Evolutionary conservation across 352 stramenopile species (phyloP).

Genomic region (Globisporangium barbulae): DNA sequence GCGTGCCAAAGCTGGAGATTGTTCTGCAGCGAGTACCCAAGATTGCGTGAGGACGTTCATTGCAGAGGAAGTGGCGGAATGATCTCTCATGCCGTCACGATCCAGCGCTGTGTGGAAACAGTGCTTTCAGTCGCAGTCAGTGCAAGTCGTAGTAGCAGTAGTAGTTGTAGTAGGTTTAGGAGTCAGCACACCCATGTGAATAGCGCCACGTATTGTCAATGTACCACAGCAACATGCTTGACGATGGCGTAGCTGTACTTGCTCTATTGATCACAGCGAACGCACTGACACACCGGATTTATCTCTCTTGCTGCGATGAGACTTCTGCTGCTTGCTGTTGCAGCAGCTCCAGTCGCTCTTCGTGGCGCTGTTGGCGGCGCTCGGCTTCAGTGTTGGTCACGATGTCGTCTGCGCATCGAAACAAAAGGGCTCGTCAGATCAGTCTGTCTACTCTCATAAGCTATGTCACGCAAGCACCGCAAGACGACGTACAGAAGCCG

Average conservation of each 20-base stretch:
- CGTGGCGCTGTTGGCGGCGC: conserved; percentile 55
- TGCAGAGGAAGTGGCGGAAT: background rate
- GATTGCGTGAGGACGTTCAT: conserved; percentile 21
- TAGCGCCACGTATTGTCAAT: background rate
- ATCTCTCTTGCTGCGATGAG: conserved; percentile 8
- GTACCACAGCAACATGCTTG: background rate
- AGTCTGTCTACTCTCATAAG: background rate
- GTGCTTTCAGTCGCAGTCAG: background rate
- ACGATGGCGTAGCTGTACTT: background rate
- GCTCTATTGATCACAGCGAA: conserved; percentile 8
- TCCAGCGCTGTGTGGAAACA: background rate
- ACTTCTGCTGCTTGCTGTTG: background rate
- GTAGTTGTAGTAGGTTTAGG: background rate
- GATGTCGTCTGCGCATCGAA: conserved; percentile 64
- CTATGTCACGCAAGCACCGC: background rate
- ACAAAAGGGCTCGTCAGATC: background rate
- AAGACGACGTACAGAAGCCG: conserved; percentile 66
- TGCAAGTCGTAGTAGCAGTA: conserved; percentile 2
- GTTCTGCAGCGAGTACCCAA: conserved; percentile 43
- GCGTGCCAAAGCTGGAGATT: conserved; percentile 72
- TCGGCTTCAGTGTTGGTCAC: conserved; percentile 76
- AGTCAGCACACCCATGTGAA: conserved; percentile 9
- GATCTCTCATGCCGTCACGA: background rate
- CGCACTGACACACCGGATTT: background rate
- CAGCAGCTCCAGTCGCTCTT: conserved; percentile 50